Base-by-base conservation (phyloP, 2,329 filamentous ascomycete species). In the Colletotrichum melonis region DNA sequence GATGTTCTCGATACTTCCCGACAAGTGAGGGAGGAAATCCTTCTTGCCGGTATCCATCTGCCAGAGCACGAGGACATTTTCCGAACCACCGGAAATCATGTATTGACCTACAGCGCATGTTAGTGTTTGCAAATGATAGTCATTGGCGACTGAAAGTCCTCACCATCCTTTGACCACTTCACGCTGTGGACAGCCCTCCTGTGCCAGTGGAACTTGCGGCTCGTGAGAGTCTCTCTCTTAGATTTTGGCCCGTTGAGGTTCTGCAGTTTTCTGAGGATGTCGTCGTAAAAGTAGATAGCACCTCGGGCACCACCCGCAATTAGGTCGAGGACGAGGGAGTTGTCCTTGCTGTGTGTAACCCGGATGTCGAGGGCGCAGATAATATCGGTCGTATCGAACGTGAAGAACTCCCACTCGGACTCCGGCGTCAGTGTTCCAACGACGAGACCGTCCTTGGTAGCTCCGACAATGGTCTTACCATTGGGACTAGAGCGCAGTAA, bases 151-250 rank as follows among this genome's bases (percentile, higher is more conserved):
- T 46, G 7, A 5, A 14, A 19, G 75, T 74, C 76, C 87, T 80
- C 88, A 94, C 96, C 95, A 87, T 99, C 97, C 76, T 88, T 88
- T 16, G 97, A 98, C 94, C 95, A 98, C 82, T 97, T 97, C 71
- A 98, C 88, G 11, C 94, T 89, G 77, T 93, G 92, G 9, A 98
- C 95, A 62, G 92, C 90, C 77, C 92, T 92, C 77, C 95, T 90
- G 82, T 99, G 97, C 97, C 97, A 99, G 81, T 98, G 97, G 66
- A 95, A 87, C 75, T 92, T 93, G 69, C 92, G 91, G 42, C 87
- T 88, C 73, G 88, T 86, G 28, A 90, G 80, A 24, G 89, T 86
- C 54, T 89, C 82, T 76, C 85, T 84, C 78, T 84, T 81, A 64
- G 77, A 77, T 1, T 81, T 78, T 59, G 81, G 82, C 2, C 82